phyloP scores from a whole-genome alignment of 2,329 filamentous ascomycete genomes.

The Aspergillus chevalieri region DNA sequence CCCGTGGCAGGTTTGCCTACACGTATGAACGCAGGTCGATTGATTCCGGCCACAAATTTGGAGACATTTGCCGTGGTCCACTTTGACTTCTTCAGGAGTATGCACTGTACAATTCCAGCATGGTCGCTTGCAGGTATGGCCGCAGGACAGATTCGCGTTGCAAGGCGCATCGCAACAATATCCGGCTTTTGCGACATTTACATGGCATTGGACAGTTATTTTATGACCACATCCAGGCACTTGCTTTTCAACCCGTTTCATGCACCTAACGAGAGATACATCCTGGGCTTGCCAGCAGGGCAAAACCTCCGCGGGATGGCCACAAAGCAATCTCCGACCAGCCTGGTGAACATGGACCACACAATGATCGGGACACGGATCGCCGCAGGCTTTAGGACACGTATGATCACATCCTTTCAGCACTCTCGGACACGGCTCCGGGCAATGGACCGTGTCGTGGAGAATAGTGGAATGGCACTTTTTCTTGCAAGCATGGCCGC shows the following conservation, averaged over 20 bases:
- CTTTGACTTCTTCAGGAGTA: slow-evolving; percentile 20
- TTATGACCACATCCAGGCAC: slow-evolving; percentile 54
- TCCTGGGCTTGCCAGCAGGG: slow-evolving; percentile 41
- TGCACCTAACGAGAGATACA: slow-evolving; percentile 45
- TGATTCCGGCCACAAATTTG: slow-evolving; percentile 47
- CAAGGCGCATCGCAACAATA: slow-evolving; percentile 51
- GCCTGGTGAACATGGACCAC: slow-evolving; percentile 18
- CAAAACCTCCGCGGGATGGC: slow-evolving; percentile 22
- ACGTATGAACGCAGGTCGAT: slow-evolving; percentile 53
- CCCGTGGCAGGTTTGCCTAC: slow-evolving; percentile 49
- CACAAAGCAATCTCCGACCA: slow-evolving; percentile 13
- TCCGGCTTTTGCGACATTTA: slow-evolving; percentile 34
- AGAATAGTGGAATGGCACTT: slow-evolving; percentile 42
- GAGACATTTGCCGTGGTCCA: slow-evolving; percentile 39
- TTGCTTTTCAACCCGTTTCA: slow-evolving; percentile 37
- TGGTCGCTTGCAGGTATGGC: slow-evolving; percentile 49
- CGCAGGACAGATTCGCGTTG: slow-evolving; percentile 45
- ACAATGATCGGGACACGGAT: too few species aligned
- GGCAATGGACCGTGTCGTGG: slow-evolving; percentile 20
- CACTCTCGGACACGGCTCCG: slow-evolving; percentile 34
- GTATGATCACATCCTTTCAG: slow-evolving; percentile 36
- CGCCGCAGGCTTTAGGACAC: slow-evolving; percentile 39
- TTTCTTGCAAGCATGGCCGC: slow-evolving; percentile 41
- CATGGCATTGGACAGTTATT: slow-evolving; percentile 45
- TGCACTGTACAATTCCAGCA: slow-evolving; percentile 48